Percentiles rank a stretch among this genome's conserved stretches.
Conservation (phyloP, 208 protist genomes). For the Trypanosomatidae sp. region DNA sequence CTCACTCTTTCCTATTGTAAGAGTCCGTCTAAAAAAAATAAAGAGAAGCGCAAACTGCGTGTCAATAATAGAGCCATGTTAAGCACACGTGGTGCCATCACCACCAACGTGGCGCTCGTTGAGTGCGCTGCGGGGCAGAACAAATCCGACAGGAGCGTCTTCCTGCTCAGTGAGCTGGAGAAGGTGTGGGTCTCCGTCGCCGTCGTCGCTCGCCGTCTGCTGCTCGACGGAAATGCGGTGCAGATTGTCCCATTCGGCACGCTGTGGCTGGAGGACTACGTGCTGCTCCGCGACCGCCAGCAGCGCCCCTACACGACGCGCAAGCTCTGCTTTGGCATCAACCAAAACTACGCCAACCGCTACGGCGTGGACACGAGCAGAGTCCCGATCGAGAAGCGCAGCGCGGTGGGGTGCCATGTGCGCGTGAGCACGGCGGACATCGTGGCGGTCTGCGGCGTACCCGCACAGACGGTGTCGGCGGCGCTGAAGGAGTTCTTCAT, state of each 20-base stretch:
- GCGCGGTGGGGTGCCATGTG: constrained; percentile 24
- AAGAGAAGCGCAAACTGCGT: neutral
- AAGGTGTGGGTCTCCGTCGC: constrained; percentile 77
- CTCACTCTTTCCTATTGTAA: neutral
- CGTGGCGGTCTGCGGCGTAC: constrained; percentile 58
- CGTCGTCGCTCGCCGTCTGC: constrained; percentile 46
- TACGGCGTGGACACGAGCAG: constrained; percentile 46
- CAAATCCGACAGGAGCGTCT: constrained; percentile 48
- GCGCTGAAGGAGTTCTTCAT: constrained; percentile 83
- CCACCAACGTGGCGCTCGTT: constrained; percentile 76
- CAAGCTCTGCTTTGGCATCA: constrained; percentile 45
- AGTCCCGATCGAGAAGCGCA: constrained; percentile 29
- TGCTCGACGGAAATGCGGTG: constrained; percentile 57
- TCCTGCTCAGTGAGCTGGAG: constrained; percentile 84
- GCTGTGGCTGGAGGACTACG: constrained; percentile 54
- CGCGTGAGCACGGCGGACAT: constrained; percentile 63
- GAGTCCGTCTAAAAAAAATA: neutral
- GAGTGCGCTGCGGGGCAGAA: constrained; percentile 79
- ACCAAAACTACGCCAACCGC: constrained; percentile 44
- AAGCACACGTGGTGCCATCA: constrained; percentile 72
- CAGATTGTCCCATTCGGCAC: constrained; percentile 65
- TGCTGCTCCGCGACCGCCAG: constrained; percentile 42
- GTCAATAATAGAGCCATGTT: constrained; percentile 40
- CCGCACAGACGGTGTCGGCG: constrained; percentile 48
- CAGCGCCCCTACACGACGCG: constrained; percentile 33